These are phyloP conservation scores for Colletotrichum abscissum DNA, from an alignment of 2,329 filamentous ascomycete genomes.

Conservation along the genomic window DNA sequence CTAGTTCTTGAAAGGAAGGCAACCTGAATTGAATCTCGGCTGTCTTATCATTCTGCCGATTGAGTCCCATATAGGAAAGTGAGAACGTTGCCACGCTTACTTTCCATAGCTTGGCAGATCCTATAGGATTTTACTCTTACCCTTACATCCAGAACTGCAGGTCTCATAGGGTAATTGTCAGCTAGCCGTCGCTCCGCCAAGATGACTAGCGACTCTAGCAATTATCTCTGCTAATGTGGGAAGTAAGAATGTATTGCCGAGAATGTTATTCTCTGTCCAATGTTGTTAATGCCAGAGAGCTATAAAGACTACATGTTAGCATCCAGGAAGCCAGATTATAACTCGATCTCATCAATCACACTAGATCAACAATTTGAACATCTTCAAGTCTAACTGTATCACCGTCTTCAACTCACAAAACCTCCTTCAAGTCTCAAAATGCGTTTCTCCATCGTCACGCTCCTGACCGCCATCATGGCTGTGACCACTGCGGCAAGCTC, in stretches of 20 bases:
- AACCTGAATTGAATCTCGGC: neutral
- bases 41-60: neutral
- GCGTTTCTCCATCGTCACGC: neutral
- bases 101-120: constrained; percentile 8
- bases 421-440: neutral
- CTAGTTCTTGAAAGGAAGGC: constrained; percentile 12
- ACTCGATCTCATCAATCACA: neutral
- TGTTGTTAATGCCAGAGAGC: neutral
- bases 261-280: neutral
- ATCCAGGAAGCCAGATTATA: too few species aligned
- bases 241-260: neutral
- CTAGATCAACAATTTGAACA: neutral
- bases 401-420: too few species aligned
- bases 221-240: neutral
- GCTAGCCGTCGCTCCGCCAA: neutral
- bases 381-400: neutral
- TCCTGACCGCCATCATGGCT: neutral
- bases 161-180: neutral
- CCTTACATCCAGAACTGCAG: neutral
- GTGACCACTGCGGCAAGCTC: neutral
- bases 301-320: neutral
- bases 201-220: neutral
- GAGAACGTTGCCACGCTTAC: neutral
- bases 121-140: neutral
- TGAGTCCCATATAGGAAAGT: constrained; percentile 6